These are phyloP conservation scores for Monosporascus sp. DNA, from an alignment of 2,329 filamentous ascomycete species.

Conservation along the genomic window DNA sequence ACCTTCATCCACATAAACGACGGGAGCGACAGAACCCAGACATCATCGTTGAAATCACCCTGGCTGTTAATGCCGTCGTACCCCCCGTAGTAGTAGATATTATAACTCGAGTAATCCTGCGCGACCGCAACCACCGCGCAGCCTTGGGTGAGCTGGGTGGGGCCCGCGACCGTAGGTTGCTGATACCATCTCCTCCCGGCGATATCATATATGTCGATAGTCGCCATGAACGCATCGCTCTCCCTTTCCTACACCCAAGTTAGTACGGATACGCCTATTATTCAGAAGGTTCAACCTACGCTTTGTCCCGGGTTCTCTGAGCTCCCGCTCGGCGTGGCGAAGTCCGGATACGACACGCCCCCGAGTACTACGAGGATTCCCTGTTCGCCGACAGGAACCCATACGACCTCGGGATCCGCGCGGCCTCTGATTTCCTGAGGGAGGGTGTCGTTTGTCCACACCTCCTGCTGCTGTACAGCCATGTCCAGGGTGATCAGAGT, in stretches of 20 bases:
- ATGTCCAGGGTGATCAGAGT: conserved; percentile 59
- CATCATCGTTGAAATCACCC: conserved; percentile 52
- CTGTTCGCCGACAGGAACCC: conserved; percentile 71
- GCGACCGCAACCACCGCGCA: conserved; percentile 72
- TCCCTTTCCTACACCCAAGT: conserved; percentile 44
- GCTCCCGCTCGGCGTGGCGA: conserved; percentile 17
- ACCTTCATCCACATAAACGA: conserved; percentile 72
- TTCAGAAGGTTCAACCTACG: conserved; percentile 26
- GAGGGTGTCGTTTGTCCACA: conserved; percentile 60
- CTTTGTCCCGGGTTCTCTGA: conserved; percentile 32
- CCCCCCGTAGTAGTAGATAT: conserved; percentile 81
- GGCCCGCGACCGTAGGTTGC: conserved; percentile 59
- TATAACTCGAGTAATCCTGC: conserved; percentile 67
- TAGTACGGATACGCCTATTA: conserved; percentile 7
- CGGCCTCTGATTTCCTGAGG: conserved; percentile 53
- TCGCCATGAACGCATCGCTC: conserved; percentile 65
- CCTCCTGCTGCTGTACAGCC: conserved; percentile 40
- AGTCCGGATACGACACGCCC: conserved; percentile 62
- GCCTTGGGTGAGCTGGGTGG: conserved; percentile 54
- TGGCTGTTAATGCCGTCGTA: conserved; percentile 49
- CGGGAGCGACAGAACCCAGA: conserved; percentile 77
- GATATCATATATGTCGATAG: conserved; percentile 74
- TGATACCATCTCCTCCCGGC: conserved; percentile 61
- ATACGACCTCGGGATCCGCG: conserved; percentile 61
- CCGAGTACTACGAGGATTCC: conserved; percentile 75